Base-by-base conservation (phyloP, 305 asterid genomes). In the Salvia sclarea region DNA sequence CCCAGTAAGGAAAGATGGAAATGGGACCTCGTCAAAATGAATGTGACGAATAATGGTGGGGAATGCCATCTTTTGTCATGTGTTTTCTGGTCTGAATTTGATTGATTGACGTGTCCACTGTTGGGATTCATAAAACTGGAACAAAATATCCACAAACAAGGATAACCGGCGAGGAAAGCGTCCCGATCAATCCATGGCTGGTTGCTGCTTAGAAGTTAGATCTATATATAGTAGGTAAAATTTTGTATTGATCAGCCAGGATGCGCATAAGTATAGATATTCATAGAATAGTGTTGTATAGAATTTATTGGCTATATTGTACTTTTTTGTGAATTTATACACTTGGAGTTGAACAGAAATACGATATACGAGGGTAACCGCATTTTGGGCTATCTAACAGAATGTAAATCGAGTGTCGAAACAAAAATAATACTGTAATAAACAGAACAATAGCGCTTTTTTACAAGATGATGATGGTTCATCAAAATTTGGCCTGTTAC, bases 231-330 rank as follows among this genome's bases (percentile, higher is more conserved):
- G 59, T 44, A 14, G 45, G 37, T 48, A 21, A 30, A 6, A 2
- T 67, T 45, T 43, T 44, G 58, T 49, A 22, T 58, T 56, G 1
- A 17, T 56, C 41, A n/a, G 14, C 21, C 18, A 35, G 21, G 33
- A 43, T 60, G 49, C 37, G 33, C n/a, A 38, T 38, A 60, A 18
- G 10, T 14, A 59, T 55, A 52, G 56, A 22, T 69, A 24, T 48
- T 25, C 2, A 17, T 35, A 53, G 30, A 3, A n/a, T 37, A 25
- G 57, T 57, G 45, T 6, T 75, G 80, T 79, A 71, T 66, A 79
- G 35, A 30, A 66, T n/a, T n/a, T n/a, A n/a, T 66, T 74, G 49
- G 31, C 40, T 31, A 11, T 47, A 20, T 50, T 68, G 9, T 75
- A 11, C 22, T 62, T 38, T 43, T 63, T 25, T 55, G 61, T 61